Evolutionary conservation across 495 filamentous ascomycete species (phyloP), one percentile per base, ranked within the genome.

Genomic region (Penicillium odoratum): DNA sequence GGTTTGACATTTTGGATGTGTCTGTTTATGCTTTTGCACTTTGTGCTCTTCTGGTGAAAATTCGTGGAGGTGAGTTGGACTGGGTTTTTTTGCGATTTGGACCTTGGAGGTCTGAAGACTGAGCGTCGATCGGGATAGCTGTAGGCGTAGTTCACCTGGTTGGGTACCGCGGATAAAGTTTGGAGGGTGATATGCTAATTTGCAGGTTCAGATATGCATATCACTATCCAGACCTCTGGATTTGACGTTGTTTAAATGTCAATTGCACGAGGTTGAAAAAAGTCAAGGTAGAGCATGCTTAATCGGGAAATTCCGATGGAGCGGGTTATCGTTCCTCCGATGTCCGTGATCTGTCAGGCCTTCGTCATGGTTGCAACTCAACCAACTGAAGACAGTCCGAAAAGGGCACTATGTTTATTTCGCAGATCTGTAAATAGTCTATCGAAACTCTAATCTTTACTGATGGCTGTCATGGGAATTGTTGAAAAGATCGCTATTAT

Each of bases 251-350:
- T 11, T n/a, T 40, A 15, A 48, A 33, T 26, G 48, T 54, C 47
- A 66, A 61, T 62, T 60, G 59, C 50, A 30, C 28, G 48, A 30
- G 45, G 25, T 11, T 28, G 21, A 53, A 60, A 64, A 61, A 63
- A 51, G 26, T 53, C 31, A 53, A 51, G 58, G 43, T 16, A 44
- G 52, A 60, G 57, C 59, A 55, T 65, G 64, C 67, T 69, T 48
- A 57, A 68, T 72, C 59, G 65, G 71, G 73, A 78, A 75, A 75
- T 71, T 70, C 67, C 70, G 56, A 67, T 60, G 53, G 49, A 25
- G 8, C 63, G 70, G 74, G 57, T 52, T 58, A 69, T 69, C 28
- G 31, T 69, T 74, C 48, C 65, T 73, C 72, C 71, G 57, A 6
- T 15, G 11, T 5, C 28, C 21, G 55, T 50, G 34, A 13, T 15